A percentile compares a stretch with the other conserved stretches of the same genome.
These are phyloP conservation scores for Serendipita sp. DNA, from an alignment of 1,284 basidiomycete genomes.

Conservation along the genomic window DNA sequence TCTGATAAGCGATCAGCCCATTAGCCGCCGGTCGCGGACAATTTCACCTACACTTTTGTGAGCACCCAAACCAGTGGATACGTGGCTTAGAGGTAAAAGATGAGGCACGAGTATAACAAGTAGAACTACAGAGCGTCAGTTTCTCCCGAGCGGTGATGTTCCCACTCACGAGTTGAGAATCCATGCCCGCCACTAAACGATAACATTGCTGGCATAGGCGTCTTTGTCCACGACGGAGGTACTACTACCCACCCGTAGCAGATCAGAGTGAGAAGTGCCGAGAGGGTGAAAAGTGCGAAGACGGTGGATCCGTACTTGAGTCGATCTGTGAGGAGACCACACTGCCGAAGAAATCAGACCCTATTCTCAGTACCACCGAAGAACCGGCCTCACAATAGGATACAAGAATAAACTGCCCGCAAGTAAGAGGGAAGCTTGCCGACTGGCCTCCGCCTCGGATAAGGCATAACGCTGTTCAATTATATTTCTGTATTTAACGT, in stretches of 20 bases:
- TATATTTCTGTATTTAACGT: slow-evolving; percentile 39
- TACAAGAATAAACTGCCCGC: slow-evolving; percentile 64
- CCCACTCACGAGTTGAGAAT: slow-evolving; percentile 47
- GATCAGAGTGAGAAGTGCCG: slow-evolving; percentile 47
- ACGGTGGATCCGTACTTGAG: slow-evolving; percentile 42
- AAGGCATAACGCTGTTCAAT: slow-evolving; percentile 53
- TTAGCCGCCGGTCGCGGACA: neutral
- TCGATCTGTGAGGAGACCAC: slow-evolving; percentile 46
- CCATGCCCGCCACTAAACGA: slow-evolving; percentile 58
- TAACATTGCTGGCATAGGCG: slow-evolving; percentile 47
- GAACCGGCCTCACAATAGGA: slow-evolving; percentile 37
- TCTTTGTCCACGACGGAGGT: slow-evolving; percentile 39
- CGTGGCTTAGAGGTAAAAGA: slow-evolving; percentile 54
- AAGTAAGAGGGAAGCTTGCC: slow-evolving; percentile 55
- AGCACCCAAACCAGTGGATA: slow-evolving; percentile 63
- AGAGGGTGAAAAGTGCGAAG: slow-evolving; percentile 40
- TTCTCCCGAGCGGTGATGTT: neutral
- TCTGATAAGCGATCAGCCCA: slow-evolving; percentile 23
- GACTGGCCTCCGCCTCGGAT: slow-evolving; percentile 44
- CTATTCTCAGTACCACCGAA: neutral
- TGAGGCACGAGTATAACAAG: slow-evolving; percentile 62
- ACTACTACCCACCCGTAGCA: slow-evolving; percentile 54
- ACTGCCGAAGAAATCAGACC: slow-evolving; percentile 23
- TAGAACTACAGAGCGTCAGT: slow-evolving; percentile 32
- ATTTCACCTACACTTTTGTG: slow-evolving; percentile 53